These are phyloP conservation scores for Phytophthora citrophthora DNA, from an alignment of 352 stramenopile species.

Conservation along the genomic window DNA sequence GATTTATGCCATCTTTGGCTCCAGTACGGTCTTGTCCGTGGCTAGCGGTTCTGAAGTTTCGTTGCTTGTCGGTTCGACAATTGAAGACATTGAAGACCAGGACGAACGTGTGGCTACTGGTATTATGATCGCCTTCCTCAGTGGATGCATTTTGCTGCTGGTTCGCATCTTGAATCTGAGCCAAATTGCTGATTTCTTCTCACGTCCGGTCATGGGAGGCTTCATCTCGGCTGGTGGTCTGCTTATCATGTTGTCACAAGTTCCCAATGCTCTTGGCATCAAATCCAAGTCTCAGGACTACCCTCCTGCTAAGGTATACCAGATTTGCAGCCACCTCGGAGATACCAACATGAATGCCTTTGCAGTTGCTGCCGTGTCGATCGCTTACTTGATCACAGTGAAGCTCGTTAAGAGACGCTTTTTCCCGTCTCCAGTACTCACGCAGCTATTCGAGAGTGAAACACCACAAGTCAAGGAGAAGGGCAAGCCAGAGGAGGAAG, in stretches of 20 bases:
- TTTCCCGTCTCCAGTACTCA: constrained; percentile 18
- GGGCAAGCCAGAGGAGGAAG: constrained; percentile 13
- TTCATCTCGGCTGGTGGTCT: constrained; percentile 24
- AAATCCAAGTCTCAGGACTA: constrained; percentile 25
- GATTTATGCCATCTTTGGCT: constrained; percentile 26
- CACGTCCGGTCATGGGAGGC: constrained; percentile 22
- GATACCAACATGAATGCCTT: constrained; percentile 24
- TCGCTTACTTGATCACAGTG: constrained; percentile 11
- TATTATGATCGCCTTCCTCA: constrained; percentile 24
- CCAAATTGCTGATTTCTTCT: constrained; percentile 29
- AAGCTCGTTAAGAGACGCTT: constrained; percentile 21
- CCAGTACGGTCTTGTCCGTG: constrained; percentile 23
- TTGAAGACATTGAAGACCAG: constrained; percentile 21
- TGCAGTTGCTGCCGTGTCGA: constrained; percentile 9
- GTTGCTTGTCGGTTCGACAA: constrained; percentile 13
- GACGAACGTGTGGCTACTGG: constrained; percentile 18
- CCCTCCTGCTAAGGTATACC: constrained; percentile 16
- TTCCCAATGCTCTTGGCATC: constrained; percentile 22
- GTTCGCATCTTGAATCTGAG: constrained; percentile 19
- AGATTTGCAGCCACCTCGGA: constrained; percentile 12
- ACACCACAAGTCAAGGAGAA: constrained; percentile 8
- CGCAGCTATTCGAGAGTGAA: constrained; percentile 23
- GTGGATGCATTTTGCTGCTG: constrained; percentile 17
- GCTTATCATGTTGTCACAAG: constrained; percentile 26
- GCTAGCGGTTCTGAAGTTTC: constrained; percentile 23